Conservation (phyloP, 257 asterid species). For the Fraxinus americana region DNA sequence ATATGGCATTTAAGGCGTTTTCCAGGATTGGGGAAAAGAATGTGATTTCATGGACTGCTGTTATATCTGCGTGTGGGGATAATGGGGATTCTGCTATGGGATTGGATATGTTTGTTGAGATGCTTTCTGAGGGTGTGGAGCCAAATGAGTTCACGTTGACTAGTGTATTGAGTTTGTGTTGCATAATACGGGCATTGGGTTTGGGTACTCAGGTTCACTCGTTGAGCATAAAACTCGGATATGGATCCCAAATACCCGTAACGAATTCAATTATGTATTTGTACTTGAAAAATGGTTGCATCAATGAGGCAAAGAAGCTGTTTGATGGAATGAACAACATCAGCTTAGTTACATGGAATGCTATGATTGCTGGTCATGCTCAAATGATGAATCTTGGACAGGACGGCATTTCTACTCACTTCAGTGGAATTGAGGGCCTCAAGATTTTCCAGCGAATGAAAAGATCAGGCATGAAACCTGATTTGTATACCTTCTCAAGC, state of each 20-base stretch:
- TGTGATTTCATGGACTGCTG: constrained; percentile 87
- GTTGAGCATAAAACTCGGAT: constrained; percentile 63
- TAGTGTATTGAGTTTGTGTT: constrained; percentile 67
- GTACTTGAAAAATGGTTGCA: constrained; percentile 67
- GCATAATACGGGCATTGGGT: constrained; percentile 58
- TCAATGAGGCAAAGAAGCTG: constrained; percentile 67
- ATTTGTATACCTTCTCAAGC: constrained; percentile 76
- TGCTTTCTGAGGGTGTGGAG: constrained; percentile 59
- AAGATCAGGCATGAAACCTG: constrained; percentile 69
- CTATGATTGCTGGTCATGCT: constrained; percentile 88
- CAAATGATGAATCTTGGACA: constrained; percentile 55
- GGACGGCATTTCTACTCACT: constrained; percentile 56
- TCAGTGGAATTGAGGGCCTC: constrained; percentile 73
- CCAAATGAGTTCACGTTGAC: constrained; percentile 85
- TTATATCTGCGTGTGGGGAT: constrained; percentile 72
- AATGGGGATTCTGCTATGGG: constrained; percentile 75
- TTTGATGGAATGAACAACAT: constrained; percentile 59
- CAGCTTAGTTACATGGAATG: constrained; percentile 80
- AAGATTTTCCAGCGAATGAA: constrained; percentile 60
- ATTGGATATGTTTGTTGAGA: constrained; percentile 57
- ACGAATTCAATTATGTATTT: constrained; percentile 76
- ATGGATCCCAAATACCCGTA: constrained; percentile 50
- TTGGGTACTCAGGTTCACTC: constrained; percentile 82
- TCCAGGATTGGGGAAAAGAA: constrained; percentile 60
- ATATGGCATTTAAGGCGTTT: constrained; percentile 63